Conservation (phyloP, 2,329 filamentous ascomycete genomes). For the Hypomyces rosellus region DNA sequence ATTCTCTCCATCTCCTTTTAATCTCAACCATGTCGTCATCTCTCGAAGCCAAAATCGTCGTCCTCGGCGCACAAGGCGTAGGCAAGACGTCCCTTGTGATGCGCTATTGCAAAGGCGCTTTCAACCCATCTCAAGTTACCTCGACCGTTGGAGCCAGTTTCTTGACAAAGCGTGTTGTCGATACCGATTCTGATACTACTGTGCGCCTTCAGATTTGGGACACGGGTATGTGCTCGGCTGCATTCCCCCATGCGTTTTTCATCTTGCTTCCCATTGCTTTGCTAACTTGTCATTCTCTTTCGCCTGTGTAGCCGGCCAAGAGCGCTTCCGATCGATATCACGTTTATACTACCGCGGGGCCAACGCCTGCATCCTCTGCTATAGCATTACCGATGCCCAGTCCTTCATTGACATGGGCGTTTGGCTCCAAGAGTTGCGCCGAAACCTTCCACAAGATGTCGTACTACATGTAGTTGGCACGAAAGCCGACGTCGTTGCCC, state of each 20-base stretch:
- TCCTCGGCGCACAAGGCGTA: conserved; percentile 72
- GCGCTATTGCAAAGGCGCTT: conserved; percentile 67
- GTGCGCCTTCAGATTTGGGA: conserved; percentile 97
- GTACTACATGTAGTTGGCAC: conserved; percentile 94
- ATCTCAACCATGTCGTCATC: conserved; percentile 29
- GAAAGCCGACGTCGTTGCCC: conserved; percentile 83
- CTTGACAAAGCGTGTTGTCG: conserved; percentile 71
- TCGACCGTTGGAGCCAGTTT: conserved; percentile 78
- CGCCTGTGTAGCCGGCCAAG: conserved; percentile 62
- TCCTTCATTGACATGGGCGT: conserved; percentile 89
- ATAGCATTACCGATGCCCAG: conserved; percentile 80
- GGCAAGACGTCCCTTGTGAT: conserved; percentile 74
- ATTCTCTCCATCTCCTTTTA: background rate
- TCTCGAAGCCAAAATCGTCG: conserved; percentile 75
- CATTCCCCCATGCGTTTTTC: background rate
- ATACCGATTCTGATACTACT: conserved; percentile 76
- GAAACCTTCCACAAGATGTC: conserved; percentile 69
- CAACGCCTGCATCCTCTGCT: conserved; percentile 89
- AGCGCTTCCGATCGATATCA: conserved; percentile 90
- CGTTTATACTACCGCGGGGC: conserved; percentile 94
- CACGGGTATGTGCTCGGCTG: conserved; percentile 50
- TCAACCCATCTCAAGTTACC: conserved; percentile 56
- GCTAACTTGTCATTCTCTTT: conserved; percentile 12
- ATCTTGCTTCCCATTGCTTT: conserved; percentile 4
- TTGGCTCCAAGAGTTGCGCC: conserved; percentile 80